Conservation (phyloP, 352 stramenopile genomes). For the Pythium brachiatum region DNA sequence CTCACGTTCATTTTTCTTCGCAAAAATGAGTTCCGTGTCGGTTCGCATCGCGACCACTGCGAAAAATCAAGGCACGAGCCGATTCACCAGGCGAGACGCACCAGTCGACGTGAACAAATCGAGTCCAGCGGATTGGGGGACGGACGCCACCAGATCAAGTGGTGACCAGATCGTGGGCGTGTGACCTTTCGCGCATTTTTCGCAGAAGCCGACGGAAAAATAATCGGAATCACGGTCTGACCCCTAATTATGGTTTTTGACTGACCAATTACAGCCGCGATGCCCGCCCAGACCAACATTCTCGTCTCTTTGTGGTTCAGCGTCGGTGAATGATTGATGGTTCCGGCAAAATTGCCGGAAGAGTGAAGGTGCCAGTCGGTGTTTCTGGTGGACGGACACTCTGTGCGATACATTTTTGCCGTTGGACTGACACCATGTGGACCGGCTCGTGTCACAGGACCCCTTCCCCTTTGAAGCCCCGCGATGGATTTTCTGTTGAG, state of each 20-base stretch:
- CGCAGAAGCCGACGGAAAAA: neutral
- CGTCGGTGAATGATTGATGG: too few relatives aligned
- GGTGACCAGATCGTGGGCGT: neutral
- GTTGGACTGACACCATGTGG: neutral
- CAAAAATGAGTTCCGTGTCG: too few relatives aligned
- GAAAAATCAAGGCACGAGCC: neutral
- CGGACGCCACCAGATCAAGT: neutral
- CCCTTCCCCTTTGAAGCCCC: neutral
- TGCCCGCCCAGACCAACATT: neutral
- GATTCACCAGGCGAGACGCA: neutral
- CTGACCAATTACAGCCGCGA: neutral
- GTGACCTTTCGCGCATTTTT: neutral
- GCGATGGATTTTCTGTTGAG: neutral
- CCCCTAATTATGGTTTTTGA: neutral
- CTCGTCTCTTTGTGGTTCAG: too few relatives aligned
- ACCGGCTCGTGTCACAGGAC: neutral
- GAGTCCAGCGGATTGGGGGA: neutral
- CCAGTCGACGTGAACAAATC: neutral
- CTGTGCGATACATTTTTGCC: neutral
- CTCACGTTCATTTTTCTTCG: too few relatives aligned
- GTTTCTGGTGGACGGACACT: neutral
- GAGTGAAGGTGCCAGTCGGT: conserved; percentile 1
- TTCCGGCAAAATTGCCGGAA: too few relatives aligned
- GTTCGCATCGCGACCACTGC: too few relatives aligned
- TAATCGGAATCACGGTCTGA: neutral